Evolutionary conservation across 106 monocot genomes (phyloP).

Genomic region (Apostasia ramifera): DNA sequence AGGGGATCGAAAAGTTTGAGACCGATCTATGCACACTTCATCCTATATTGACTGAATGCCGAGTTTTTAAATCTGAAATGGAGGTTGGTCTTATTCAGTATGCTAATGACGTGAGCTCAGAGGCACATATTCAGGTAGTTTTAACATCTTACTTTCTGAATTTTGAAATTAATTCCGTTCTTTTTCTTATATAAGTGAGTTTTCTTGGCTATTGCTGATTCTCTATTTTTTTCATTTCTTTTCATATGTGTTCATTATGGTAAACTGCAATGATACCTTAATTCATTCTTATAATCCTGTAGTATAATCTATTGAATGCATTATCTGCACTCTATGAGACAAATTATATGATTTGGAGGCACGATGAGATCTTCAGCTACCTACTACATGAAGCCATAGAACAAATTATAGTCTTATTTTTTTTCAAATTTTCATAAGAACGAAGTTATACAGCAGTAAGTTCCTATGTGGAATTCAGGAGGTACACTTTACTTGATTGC

Average conservation of each 20-base stretch:
- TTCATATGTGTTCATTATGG: background rate
- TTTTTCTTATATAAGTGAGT: background rate
- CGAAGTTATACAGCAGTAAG: too few species aligned
- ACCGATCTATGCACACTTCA: conserved; percentile 68
- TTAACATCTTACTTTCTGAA: background rate
- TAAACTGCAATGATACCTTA: too few species aligned
- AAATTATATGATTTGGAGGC: too few species aligned
- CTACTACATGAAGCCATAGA: too few species aligned
- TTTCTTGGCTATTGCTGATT: background rate
- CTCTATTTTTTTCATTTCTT: background rate
- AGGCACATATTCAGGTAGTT: conserved; percentile 91
- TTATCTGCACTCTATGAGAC: too few species aligned
- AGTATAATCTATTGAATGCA: too few species aligned
- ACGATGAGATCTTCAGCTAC: too few species aligned
- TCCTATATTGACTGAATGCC: conserved; percentile 89
- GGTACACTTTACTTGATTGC: too few species aligned
- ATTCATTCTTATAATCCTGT: too few species aligned
- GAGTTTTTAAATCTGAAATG: conserved; percentile 73
- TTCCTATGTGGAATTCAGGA: too few species aligned
- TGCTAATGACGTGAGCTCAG: conserved; percentile 96
- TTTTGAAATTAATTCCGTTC: background rate
- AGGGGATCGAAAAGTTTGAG: conserved; percentile 85
- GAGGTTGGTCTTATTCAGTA: conserved; percentile 86
- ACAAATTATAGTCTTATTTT: too few species aligned
- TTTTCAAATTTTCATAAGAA: too few species aligned